Evolutionary conservation across 2,329 filamentous ascomycete species (phyloP), one percentile per base, ranked within the genome.

Genomic region (Passalora sequoiae): DNA sequence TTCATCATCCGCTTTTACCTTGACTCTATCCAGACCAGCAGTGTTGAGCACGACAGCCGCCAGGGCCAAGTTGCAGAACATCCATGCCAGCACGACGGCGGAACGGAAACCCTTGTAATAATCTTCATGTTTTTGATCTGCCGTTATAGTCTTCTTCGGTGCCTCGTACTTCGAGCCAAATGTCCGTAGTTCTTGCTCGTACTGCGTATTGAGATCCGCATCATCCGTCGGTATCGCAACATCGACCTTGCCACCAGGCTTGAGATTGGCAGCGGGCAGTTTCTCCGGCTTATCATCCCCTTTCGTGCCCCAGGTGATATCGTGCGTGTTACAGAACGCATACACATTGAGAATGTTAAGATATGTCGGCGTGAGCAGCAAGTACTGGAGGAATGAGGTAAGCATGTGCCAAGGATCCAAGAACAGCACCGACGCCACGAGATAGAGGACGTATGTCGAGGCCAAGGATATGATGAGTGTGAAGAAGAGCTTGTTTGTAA

Each of bases 331-430:
- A 70, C 89, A 97, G 69, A 98, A 98, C 49, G 91, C 91, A 68
- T 97, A 98, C 44, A 98, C 92, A 73, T 97, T 98, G 59, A 98
- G 81, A 46, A 97, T 89, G 68, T 97, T 98, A 72, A 94, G 94
- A 70, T 95, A 98, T 0, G 89, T 95, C 0, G 92, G 92, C 0
- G 89, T 95, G 45, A 98, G 77, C 30, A 97, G 79, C 57, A 97
- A 81, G 66, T 98, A 98, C 77, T 97, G 92, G 37, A 89, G 66
- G 67, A 97, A 88, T 39, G 70, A 80, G n/a, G 92, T 97, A 66
- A 95, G 77, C 89, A 98, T 97, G 70, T 98, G 92, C 91, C 92
- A 98, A 3, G 92, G 92, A 65, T 98, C 92, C 66, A 97, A 81
- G 81, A 97, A 97, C 55, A 98, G 74, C 54, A 98, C 75, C 6